Evolutionary conservation across 2,329 filamentous ascomycete species (phyloP).

Genomic region (Cladophialophora carrionii): DNA sequence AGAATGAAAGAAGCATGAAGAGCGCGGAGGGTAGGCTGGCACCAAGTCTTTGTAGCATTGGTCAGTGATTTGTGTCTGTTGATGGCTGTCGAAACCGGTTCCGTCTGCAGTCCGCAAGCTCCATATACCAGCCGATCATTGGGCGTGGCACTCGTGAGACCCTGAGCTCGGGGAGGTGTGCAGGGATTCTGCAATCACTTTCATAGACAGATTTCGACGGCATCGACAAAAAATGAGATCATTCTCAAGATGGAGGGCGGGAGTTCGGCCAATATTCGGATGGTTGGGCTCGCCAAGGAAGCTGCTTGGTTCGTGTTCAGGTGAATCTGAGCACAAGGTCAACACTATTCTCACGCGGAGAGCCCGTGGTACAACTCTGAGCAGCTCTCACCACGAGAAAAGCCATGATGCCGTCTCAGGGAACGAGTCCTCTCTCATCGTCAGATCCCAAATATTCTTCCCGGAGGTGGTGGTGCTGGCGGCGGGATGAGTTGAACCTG

Average conservation of each 20-base stretch:
- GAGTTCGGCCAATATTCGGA: neutral
- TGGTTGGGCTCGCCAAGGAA: neutral
- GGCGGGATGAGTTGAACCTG: neutral
- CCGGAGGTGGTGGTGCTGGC: neutral
- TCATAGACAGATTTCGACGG: neutral
- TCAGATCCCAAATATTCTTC: neutral
- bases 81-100: neutral
- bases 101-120: neutral
- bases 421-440: neutral
- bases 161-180: neutral
- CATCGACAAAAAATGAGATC: neutral
- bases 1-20: constrained; percentile 24
- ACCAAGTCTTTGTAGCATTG: constrained; percentile 8
- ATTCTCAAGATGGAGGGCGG: neutral
- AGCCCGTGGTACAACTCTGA: neutral
- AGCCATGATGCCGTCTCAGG: neutral
- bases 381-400: neutral
- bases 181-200: neutral
- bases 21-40: constrained; percentile 11
- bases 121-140: neutral
- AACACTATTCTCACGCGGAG: neutral
- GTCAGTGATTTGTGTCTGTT: neutral
- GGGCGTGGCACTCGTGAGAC: neutral
- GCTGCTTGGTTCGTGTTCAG: neutral
- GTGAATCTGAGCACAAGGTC: neutral